Base-by-base conservation (phyloP, 2,329 filamentous ascomycete genomes). In the Phaeoacremonium minimum region DNA sequence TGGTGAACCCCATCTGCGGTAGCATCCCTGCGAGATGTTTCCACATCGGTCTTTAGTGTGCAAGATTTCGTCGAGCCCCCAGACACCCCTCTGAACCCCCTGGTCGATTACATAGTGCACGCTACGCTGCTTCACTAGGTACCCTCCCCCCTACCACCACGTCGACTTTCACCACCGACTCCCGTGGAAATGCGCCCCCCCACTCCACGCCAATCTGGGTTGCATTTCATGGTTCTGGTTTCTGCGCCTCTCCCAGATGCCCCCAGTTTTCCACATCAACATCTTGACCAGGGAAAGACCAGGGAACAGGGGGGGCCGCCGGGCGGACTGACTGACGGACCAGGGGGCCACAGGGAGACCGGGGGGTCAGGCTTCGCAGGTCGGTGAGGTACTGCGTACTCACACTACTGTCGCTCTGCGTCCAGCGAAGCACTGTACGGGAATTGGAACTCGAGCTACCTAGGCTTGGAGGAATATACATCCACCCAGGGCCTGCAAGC, bases 201-300 rank as follows among this genome's bases (percentile, higher is more conserved):
- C 41, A 43, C 38, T 26, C 28, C 33, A 41, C 35, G 35, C 41
- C 42, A 39, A 39, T 42, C 38, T 44, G 42, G 35, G 32, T 37
- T 34, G 38, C 20, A 2, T 28, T 41, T 33, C 38, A 44, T 35
- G 41, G 38, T 32, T 36, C 29, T 35, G 28, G 26, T 28, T 35
- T 32, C 38, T 44, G 41, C 38, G 40, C 29, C 38, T 44, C 33
- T 30, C n/a, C 9, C 30, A 41, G 41, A 41, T 41, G 33, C 34
- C 38, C 41, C 41, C 38, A 17, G 35, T 41, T 36, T 37, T 43
- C 30, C 37, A 30, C 34, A 40, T 43, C 37, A 37, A 43, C 31
- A 41, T 40, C 29, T 36, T 37, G 35, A 32, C 30, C 32, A 26
- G 16, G 28, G 37, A 41, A 33, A 38, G 41, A 34, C 17, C 32